Conservation (phyloP, 768 basidiomycete genomes). For the Lactifluus piperatus region DNA sequence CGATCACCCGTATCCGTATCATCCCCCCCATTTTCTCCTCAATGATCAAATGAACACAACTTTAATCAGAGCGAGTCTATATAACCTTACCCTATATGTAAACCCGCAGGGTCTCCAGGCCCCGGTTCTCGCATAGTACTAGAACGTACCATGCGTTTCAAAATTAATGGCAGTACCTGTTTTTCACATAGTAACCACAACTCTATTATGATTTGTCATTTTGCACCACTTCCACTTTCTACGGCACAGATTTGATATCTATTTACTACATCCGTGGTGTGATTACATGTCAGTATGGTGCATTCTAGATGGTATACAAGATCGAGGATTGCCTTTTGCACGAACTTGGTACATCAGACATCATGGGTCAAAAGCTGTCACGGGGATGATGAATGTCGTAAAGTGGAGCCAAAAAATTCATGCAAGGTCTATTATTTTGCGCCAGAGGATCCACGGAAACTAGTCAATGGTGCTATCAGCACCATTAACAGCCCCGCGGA, state of each 20-base stretch:
- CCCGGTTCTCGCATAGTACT: background rate
- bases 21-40: too few species aligned
- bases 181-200: too few species aligned
- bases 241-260: too few species aligned
- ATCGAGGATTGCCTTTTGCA: background rate
- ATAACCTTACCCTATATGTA: too few species aligned
- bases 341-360: background rate
- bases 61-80: too few species aligned
- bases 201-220: too few species aligned
- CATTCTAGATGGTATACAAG: background rate
- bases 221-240: too few species aligned
- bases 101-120: too few species aligned
- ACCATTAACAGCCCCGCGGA: conserved; percentile 8
- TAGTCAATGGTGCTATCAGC: background rate
- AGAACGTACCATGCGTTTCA: background rate
- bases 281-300: background rate
- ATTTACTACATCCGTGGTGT: background rate
- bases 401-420: background rate
- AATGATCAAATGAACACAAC: too few species aligned
- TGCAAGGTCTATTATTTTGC: background rate
- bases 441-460: background rate
- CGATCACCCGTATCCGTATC: too few species aligned
- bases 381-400: background rate
- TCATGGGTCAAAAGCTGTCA: background rate
- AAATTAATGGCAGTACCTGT: too few species aligned